Evolutionary conservation across 1,139 yeast genomes (phyloP), one percentile per base, ranked within the genome.

Genomic region (Groenewaldozyma auringiensis): DNA sequence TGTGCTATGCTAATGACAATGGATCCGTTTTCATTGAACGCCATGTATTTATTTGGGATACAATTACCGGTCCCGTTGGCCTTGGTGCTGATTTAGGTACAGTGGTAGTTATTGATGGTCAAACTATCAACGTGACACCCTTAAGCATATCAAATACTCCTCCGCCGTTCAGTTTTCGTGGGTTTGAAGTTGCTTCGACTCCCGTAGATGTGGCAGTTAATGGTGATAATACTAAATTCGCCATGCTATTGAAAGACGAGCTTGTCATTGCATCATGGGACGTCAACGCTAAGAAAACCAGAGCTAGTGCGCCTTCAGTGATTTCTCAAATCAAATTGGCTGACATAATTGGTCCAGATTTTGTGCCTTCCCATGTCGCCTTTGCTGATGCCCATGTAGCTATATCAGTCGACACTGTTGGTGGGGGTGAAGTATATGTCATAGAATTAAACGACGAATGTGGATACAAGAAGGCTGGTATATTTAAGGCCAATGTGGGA

Each of bases 71-170:
- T 1, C 83, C 94, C 6, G 74, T 83, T 0, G 63, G 71, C 8
- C 65, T 77, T 6, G 89, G 94, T 1, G 59, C 71, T 50, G 96
- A 88, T 62, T 59, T 75, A 21, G 98, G 98, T 42, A 78, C 84
- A 71, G 76, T 80, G 8, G 67, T 83, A 33, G 96, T 92, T 1
- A 71, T 83, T 33, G 98, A 94, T 67, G 96, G 96, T 2, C 57
- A 65, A 1, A 71, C 72, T n/a, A 74, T 83, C 29, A 78, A 81
- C 55, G 67, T 88, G 27, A 89, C 98, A 0, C 97, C 98, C 0
- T 70, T 94, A 36, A 73, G 83, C 0, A 64, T 82, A 33, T 96
- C 96, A 1, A 87, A 82, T 61, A 94, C 88, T 3, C 99, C 99
- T 2, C 99, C 99, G 1, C 99, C 99, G 37, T 78, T 86, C 60